Conservation (phyloP, 257 asterid species). For the Jacaranda mimosifolia region DNA sequence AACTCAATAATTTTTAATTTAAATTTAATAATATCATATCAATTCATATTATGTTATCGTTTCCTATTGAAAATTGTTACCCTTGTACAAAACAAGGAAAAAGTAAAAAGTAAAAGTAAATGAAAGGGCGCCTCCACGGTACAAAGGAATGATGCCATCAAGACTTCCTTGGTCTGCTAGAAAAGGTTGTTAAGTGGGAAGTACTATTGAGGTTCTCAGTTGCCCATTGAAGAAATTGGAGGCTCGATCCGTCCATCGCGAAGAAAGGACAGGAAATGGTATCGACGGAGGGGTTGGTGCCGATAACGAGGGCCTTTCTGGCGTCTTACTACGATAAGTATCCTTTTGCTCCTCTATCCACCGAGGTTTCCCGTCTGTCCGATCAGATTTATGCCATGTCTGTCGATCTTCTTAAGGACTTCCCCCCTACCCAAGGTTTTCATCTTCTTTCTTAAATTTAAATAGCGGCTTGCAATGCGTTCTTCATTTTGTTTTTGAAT, state of each 20-base stretch:
- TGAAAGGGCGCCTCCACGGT: neutral
- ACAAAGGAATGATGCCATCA: constrained; percentile 28
- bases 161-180: constrained; percentile 21
- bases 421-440: constrained; percentile 76
- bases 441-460: neutral
- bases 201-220: neutral
- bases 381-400: constrained; percentile 70
- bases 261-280: constrained; percentile 50
- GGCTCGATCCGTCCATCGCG: constrained; percentile 8
- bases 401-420: constrained; percentile 59
- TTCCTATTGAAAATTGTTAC: neutral
- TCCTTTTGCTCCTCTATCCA: constrained; percentile 68
- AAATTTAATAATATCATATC: too few species aligned
- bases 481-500: neutral
- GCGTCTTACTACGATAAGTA: constrained; percentile 89
- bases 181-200: constrained; percentile 4
- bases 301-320: constrained; percentile 86
- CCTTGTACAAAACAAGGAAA: too few species aligned
- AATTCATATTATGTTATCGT: too few species aligned
- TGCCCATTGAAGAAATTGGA: constrained; percentile 12
- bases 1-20: too few species aligned
- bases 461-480: constrained; percentile 5
- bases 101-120: neutral
- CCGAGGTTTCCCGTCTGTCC: constrained; percentile 72
- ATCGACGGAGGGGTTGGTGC: constrained; percentile 91